Base-by-base conservation (phyloP, 257 asterid genomes). In the Fraxinus americana region DNA sequence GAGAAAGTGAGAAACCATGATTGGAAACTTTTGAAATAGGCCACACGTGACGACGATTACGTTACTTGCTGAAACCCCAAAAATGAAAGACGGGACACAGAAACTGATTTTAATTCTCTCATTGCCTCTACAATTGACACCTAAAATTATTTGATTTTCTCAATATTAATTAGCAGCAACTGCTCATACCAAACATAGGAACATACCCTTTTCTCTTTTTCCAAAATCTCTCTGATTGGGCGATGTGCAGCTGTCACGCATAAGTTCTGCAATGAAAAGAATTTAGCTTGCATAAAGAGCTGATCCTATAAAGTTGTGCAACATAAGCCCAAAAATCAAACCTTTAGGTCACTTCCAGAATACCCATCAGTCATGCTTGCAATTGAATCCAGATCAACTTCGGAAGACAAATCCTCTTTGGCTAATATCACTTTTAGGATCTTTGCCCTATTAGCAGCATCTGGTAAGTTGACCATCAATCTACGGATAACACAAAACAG, bases 271-370 rank as follows among this genome's bases (percentile, higher is more conserved):
- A 73, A 79, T 8, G 45, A 30, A 61, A 75, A 83, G 61, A 30
- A 57, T 59, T 67, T 29, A 70, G 59, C 78, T 25, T 66, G 6
- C 41, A 7, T 66, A 43, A 50, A 69, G 45, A 19, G 45, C 59
- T 29, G 76, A 34, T 45, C 66, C 57, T 34, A 63, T 8, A 43
- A 1, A 79, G 71, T 69, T 67, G 36, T 30, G 39, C 72, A 48
- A 78, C 77, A 9, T 4, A 78, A 75, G 77, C 34, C 66, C 19
- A 34, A 17, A 70, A 74, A n/a, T 17, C 71, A 61, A 82, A 95
- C 99, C 97, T 93, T 93, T 38, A 95, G 96, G 82, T 95, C 98
- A 77, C 99, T 95, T 87, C 99, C 99, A 11, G 99, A 95, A 82
- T 95, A 95, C 52, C 99, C 99, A 59, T 95, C 93, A 7, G 97